Percentiles rank a stretch among this genome's conserved stretches.
phyloP scores from a whole-genome alignment of 2,329 filamentous ascomycete genomes.

The Fusarium protoensiforme region DNA sequence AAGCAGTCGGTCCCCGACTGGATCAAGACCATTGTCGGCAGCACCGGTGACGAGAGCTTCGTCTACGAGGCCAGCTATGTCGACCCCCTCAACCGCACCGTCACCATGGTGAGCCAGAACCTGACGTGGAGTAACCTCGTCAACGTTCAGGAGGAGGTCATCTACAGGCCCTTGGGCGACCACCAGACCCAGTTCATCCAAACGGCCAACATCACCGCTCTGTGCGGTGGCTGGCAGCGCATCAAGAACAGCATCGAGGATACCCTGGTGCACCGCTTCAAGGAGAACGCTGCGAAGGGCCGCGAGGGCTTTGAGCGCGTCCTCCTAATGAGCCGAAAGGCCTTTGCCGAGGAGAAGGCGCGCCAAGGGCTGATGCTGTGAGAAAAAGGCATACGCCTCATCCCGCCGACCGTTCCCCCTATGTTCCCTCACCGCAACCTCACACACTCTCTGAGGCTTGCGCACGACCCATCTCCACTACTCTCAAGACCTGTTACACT shows the following conservation, averaged over 20 bases:
- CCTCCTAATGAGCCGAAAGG: conserved; percentile 89
- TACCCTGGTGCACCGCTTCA: conserved; percentile 86
- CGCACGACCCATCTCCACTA: conserved; percentile 41
- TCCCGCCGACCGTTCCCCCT: not conserved
- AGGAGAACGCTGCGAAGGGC: conserved; percentile 90
- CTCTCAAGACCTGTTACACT: conserved; percentile 22
- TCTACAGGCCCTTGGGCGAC: conserved; percentile 74
- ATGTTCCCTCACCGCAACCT: conserved; percentile 13
- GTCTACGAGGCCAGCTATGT: conserved; percentile 98
- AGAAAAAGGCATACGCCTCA: conserved; percentile 9
- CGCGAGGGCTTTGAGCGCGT: conserved; percentile 96
- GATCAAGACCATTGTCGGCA: conserved; percentile 82
- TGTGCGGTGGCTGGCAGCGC: conserved; percentile 97
- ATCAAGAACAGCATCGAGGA: conserved; percentile 98
- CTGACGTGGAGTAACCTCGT: conserved; percentile 92
- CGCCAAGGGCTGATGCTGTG: conserved; percentile 48
- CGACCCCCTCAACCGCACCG: conserved; percentile 82
- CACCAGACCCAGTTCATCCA: conserved; percentile 84
- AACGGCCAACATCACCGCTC: conserved; percentile 89
- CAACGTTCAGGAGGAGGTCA: conserved; percentile 91
- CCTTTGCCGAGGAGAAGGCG: conserved; percentile 90
- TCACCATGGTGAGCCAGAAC: conserved; percentile 97
- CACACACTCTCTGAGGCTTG: conserved; percentile 7
- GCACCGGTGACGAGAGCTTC: conserved; percentile 79
- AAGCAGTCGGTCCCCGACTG: conserved; percentile 77